Conservation (phyloP, 2,329 filamentous ascomycete species). For the Colletotrichum lentis region DNA sequence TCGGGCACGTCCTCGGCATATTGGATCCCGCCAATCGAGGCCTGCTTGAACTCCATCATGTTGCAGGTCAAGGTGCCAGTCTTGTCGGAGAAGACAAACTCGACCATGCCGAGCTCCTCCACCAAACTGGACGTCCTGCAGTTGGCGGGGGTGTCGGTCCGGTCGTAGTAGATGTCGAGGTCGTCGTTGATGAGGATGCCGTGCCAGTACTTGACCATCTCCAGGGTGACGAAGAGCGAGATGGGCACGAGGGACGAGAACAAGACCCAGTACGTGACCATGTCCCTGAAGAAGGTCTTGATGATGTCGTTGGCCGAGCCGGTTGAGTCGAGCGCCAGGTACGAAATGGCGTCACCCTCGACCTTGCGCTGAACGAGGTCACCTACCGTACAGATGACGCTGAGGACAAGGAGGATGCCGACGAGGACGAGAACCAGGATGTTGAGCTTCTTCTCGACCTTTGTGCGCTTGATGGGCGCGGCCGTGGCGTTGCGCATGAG, state of each 20-base stretch:
- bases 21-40: slow-evolving; percentile 89
- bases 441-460: slow-evolving; percentile 94
- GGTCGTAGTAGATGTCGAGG: slow-evolving; percentile 96
- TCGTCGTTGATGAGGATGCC: slow-evolving; percentile 98
- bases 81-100: slow-evolving; percentile 98
- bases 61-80: slow-evolving; percentile 98
- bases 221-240: slow-evolving; percentile 95
- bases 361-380: slow-evolving; percentile 82
- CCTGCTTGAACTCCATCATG: slow-evolving; percentile 98
- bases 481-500: slow-evolving; percentile 98
- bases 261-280: slow-evolving; percentile 98
- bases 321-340: slow-evolving; percentile 73
- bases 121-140: slow-evolving; percentile 96
- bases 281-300: slow-evolving; percentile 87
- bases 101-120: slow-evolving; percentile 96
- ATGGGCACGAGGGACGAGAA: slow-evolving; percentile 97
- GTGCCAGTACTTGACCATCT: slow-evolving; percentile 97
- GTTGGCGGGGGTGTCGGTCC: slow-evolving; percentile 92
- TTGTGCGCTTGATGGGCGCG: slow-evolving; percentile 95
- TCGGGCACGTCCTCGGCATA: slow-evolving; percentile 93
- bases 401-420: slow-evolving; percentile 81
- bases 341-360: slow-evolving; percentile 69
- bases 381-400: slow-evolving; percentile 88
- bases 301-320: slow-evolving; percentile 65
- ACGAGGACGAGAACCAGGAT: slow-evolving; percentile 91